These are phyloP conservation scores for Parsonsia alboflavescens DNA, from an alignment of 257 asterid genomes.

Conservation along the genomic window DNA sequence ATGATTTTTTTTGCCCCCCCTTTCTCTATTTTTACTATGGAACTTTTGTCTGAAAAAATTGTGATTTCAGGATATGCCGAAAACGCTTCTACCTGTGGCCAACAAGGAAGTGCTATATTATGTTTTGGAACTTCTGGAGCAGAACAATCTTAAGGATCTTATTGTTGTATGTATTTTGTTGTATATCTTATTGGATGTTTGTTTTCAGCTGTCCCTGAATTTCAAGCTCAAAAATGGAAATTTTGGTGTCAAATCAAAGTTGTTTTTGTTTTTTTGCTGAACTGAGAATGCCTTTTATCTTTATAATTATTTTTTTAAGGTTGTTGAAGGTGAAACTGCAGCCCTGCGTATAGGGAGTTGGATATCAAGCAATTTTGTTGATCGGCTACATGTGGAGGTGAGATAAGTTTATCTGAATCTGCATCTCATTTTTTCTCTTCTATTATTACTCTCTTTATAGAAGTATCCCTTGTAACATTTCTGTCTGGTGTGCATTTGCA, in stretches of 20 bases:
- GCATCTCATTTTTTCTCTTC: background rate
- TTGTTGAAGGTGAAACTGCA: constrained; percentile 84
- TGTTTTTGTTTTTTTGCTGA: background rate
- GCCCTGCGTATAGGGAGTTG: constrained; percentile 82
- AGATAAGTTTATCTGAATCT: background rate
- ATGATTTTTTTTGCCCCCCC: background rate
- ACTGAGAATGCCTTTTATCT: constrained; percentile 9
- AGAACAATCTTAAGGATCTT: constrained; percentile 59
- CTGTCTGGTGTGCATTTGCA: background rate
- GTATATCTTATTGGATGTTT: background rate
- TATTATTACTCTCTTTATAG: background rate
- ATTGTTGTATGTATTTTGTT: constrained; percentile 50
- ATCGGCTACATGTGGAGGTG: constrained; percentile 92
- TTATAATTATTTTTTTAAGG: constrained; percentile 33
- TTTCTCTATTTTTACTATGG: background rate
- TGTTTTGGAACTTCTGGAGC: constrained; percentile 84
- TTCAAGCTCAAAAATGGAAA: background rate
- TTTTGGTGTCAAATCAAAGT: background rate
- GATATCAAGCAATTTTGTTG: constrained; percentile 77
- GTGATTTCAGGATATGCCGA: constrained; percentile 70
- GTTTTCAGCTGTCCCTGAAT: background rate
- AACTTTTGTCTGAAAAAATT: background rate
- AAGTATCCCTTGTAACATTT: background rate
- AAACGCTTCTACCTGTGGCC: constrained; percentile 84
- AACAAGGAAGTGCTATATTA: constrained; percentile 78